A percentile compares a stretch with the other conserved stretches of the same genome.
These are phyloP conservation scores for Persicaria tinctoria DNA, from an alignment of 148 eudicot species.

Conservation along the genomic window DNA sequence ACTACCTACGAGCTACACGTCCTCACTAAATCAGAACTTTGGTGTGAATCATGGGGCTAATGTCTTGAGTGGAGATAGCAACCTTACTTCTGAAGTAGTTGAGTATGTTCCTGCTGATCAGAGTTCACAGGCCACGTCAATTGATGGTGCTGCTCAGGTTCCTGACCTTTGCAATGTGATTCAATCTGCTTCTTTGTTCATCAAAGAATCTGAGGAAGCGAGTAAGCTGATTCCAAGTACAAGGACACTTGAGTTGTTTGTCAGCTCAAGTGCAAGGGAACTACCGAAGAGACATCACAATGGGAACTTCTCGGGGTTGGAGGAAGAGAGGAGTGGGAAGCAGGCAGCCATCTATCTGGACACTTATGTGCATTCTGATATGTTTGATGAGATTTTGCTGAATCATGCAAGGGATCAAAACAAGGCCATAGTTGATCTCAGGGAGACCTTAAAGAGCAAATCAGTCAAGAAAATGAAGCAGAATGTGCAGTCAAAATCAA, in stretches of 20 bases:
- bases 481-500: slow-evolving; percentile 32
- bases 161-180: not conserved
- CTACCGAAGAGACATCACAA: slow-evolving; percentile 37
- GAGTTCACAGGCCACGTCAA: not conserved
- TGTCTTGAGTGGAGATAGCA: no score
- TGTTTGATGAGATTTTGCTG: slow-evolving; percentile 58
- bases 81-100: no score
- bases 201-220: slow-evolving; percentile 9
- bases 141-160: not conserved
- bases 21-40: no score
- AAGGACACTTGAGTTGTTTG: not conserved
- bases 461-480: slow-evolving; percentile 23
- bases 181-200: slow-evolving; percentile 11
- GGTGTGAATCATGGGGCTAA: no score
- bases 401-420: slow-evolving; percentile 34
- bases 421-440: slow-evolving; percentile 28
- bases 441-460: slow-evolving; percentile 26
- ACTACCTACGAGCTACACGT: slow-evolving; percentile 22
- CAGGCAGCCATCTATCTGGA: slow-evolving; percentile 43
- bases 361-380: slow-evolving; percentile 38
- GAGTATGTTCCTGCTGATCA: no score
- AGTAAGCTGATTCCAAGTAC: slow-evolving; percentile 8
- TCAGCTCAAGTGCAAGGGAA: not conserved
- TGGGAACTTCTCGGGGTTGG: slow-evolving; percentile 22
- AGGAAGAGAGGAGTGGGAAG: slow-evolving; percentile 43